phyloP scores from a whole-genome alignment of 805 yeast species.

The Saturnispora gosingensis region DNA sequence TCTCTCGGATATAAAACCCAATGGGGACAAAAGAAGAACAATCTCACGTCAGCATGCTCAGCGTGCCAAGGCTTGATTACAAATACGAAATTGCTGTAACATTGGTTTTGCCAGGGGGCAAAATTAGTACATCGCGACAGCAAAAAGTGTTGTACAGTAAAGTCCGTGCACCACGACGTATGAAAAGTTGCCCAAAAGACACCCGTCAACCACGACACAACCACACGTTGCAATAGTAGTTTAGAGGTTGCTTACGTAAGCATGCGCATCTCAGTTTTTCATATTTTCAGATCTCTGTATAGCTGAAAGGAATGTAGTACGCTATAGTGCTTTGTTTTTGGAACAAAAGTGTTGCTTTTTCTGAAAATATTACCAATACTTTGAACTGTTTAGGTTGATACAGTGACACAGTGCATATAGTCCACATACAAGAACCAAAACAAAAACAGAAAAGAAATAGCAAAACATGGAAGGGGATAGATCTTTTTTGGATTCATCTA shows the following conservation, averaged over 20 bases:
- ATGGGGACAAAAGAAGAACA: background rate
- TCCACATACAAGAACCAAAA: too few species aligned
- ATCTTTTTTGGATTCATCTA: slow-evolving; percentile 6
- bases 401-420: too few species aligned
- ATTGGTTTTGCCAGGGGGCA: too few species aligned
- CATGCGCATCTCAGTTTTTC: background rate
- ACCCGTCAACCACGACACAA: background rate
- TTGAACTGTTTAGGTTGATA: too few species aligned
- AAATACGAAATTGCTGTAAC: background rate
- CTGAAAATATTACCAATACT: too few species aligned
- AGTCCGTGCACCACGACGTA: too few species aligned
- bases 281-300: background rate
- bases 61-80: background rate
- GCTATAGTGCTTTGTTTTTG: background rate
- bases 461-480: slow-evolving; percentile 1
- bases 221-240: background rate
- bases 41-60: background rate
- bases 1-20: background rate
- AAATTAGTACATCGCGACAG: background rate
- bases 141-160: too few species aligned
- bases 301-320: background rate
- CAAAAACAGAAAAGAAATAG: too few species aligned
- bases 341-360: too few species aligned
- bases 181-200: background rate
- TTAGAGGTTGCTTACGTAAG: background rate